Conservation (phyloP, 179 eudicot genomes). For the Camellia oleifera region DNA sequence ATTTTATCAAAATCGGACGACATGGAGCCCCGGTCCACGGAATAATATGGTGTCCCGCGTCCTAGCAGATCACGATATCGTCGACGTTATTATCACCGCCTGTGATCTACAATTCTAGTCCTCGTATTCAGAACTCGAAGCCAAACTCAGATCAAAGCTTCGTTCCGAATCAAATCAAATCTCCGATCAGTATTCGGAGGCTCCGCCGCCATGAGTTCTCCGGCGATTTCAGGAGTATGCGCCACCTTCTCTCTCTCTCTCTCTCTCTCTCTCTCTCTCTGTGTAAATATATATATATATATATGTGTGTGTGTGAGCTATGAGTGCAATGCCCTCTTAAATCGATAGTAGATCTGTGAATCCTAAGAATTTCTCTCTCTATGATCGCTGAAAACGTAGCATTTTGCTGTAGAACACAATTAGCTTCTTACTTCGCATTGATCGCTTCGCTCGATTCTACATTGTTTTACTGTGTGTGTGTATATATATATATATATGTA, state of each 20-base stretch:
- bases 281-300: not conserved
- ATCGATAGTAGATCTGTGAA: constrained; percentile 1
- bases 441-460: not conserved
- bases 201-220: constrained; percentile 38
- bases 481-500: not conserved
- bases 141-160: constrained; percentile 6
- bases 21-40: not conserved
- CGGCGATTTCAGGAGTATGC: constrained; percentile 45
- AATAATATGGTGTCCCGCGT: not conserved
- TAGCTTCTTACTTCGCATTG: not conserved
- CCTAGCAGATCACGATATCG: not conserved
- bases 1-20: not conserved
- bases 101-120: not conserved
- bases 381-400: not conserved
- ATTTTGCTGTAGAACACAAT: not conserved
- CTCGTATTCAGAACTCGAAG: not conserved
- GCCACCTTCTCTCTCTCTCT: constrained; percentile 5
- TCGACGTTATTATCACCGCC: not conserved
- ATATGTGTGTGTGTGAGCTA: not conserved
- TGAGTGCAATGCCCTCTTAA: not conserved
- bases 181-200: not conserved
- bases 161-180: constrained; percentile 8
- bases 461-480: not conserved
- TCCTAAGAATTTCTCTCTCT: not conserved
- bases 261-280: constrained; percentile 1